Evolutionary conservation across 2,329 filamentous ascomycete genomes (phyloP).

Genomic region (Colletotrichum tofieldiae): DNA sequence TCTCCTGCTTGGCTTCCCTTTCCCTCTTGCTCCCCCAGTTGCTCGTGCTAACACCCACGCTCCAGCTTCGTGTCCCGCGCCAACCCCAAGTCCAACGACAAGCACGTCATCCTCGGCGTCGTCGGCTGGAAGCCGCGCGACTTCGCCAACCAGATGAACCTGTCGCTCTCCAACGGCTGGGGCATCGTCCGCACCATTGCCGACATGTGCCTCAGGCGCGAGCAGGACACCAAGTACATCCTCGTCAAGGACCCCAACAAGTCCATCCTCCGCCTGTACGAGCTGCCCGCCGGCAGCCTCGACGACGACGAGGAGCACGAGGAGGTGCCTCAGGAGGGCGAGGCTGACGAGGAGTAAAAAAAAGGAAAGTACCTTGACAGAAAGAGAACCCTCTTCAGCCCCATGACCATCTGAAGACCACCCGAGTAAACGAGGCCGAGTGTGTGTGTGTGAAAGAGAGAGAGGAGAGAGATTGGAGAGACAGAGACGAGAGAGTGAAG

Average conservation of each 20-base stretch:
- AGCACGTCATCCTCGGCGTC: constrained; percentile 95
- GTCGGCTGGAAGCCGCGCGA: constrained; percentile 98
- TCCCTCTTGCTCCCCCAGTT: not conserved
- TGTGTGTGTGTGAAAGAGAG: not conserved
- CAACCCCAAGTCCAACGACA: constrained; percentile 92
- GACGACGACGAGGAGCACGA: constrained; percentile 89
- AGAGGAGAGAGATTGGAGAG: not conserved
- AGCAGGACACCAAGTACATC: constrained; percentile 83
- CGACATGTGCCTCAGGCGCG: constrained; percentile 88
- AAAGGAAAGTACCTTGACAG: constrained; percentile 4
- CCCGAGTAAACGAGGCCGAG: not conserved
- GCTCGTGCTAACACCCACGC: constrained; percentile 47
- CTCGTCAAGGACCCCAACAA: constrained; percentile 96
- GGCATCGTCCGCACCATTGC: constrained; percentile 98
- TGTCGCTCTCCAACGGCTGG: constrained; percentile 97
- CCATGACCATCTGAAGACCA: constrained; percentile 1
- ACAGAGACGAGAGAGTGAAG: constrained; percentile 1
- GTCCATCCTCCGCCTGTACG: constrained; percentile 92
- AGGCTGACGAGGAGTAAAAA: constrained; percentile 52
- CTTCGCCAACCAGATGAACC: constrained; percentile 97
- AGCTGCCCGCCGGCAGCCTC: constrained; percentile 88
- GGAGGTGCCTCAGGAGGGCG: constrained; percentile 66
- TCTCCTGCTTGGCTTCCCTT: constrained; percentile 51
- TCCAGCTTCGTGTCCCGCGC: constrained; percentile 91
- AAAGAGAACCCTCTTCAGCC: constrained; percentile 3